A percentile compares a stretch with the other conserved stretches of the same genome.
phyloP scores from a whole-genome alignment of 345 rosid species.

The Mangifera indica region DNA sequence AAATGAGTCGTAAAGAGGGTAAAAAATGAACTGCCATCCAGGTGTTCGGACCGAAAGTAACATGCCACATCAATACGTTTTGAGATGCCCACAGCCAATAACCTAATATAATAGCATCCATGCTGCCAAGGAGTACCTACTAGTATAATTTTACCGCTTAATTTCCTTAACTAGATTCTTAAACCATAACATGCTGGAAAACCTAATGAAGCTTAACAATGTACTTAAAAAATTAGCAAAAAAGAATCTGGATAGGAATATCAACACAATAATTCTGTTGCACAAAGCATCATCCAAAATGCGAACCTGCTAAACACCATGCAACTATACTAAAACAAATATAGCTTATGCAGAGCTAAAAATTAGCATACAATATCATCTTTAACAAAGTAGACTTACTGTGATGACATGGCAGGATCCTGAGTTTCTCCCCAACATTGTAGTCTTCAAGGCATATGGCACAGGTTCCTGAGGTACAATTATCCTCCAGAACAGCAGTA shows the following conservation, averaged over 20 bases:
- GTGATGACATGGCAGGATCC: conserved; percentile 86
- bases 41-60: not conserved
- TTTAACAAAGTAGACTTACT: conserved; percentile 49
- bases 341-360: not conserved
- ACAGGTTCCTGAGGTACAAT: conserved; percentile 76
- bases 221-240: not conserved
- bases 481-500: conserved; percentile 75
- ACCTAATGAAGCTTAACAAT: not conserved
- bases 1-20: not conserved
- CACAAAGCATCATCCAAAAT: not conserved
- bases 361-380: conserved; percentile 8
- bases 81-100: not conserved
- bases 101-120: not conserved
- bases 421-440: conserved; percentile 82
- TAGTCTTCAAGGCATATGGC: conserved; percentile 98
- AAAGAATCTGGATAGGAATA: conserved; percentile 1
- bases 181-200: not conserved
- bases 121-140: not conserved
- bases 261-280: not conserved
- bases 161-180: not conserved
- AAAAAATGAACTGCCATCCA: not conserved
- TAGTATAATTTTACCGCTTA: not conserved
- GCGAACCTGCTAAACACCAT: conserved; percentile 1
- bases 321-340: conserved; percentile 8
- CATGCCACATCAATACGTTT: not conserved